Base-by-base conservation (phyloP, 2,329 filamentous ascomycete species). In the Exserohilum turcica region DNA sequence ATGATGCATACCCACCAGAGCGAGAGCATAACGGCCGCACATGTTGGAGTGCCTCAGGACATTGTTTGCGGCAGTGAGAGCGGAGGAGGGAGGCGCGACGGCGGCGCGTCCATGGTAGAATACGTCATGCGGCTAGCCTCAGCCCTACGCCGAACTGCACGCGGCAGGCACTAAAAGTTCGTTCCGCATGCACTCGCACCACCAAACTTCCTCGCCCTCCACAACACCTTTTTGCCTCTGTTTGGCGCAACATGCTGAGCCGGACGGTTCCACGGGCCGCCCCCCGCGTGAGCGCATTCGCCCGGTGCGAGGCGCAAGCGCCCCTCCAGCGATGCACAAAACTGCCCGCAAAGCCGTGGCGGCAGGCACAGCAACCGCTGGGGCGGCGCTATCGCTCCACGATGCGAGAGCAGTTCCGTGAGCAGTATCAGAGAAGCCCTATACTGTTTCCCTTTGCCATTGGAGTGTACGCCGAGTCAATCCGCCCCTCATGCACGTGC, bases 1-100 rank as follows among this genome's bases (percentile, higher is more conserved):
- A 18, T 29, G 2, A 1, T 6, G 29, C 24, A n/a, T 18, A 75
- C 81, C 56, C 77, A 86, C 85, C 76, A 86, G 76, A 40, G 82
- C 81, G 57, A 89, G 71, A 18, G 81, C 84, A 69, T 90, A 90
- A 54, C 87, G 80, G 15, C 87, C 87, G 70, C 87, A 90, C 87
- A 90, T 90, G 15, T 15, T 65, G 52, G 6, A n/a, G 9, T 31
- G 28, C 18, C 8, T 16, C 38, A 6, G 51, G 32, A 29, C 67
- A 70, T 68, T 39, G 52, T 57, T 39, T 37, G 48, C 36, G 28
- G 45, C 31, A 46, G 32, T 29, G 38, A 15, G 13, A 28, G 33
- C n/a, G 50, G 18, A 39, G 29, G 7, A 15, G 15, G 44, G 36
- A 44, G 45, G 46, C 50, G 52, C 54, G 54, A 54, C 51, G 61